These are phyloP conservation scores for Rubroshorea leprosula DNA, from an alignment of 345 rosid genomes.

Conservation along the genomic window DNA sequence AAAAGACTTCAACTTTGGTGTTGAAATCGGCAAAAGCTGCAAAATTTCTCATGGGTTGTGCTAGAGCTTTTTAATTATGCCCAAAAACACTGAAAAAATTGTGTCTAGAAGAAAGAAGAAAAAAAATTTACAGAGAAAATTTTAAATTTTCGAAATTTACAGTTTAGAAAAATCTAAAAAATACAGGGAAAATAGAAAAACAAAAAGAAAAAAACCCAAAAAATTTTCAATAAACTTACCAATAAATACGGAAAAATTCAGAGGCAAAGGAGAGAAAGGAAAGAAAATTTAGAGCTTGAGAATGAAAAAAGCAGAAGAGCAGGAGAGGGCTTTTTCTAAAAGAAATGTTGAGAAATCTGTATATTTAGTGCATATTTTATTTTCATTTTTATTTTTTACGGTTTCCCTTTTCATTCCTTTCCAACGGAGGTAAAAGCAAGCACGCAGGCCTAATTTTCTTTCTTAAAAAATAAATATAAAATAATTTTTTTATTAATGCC, in stretches of 20 bases:
- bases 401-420: neutral
- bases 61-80: constrained; percentile 3
- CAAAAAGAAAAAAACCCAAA: neutral
- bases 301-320: constrained; percentile 7
- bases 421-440: neutral
- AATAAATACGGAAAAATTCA: constrained; percentile 15
- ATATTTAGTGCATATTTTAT: neutral
- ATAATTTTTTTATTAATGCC: too few relatives aligned
- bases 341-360: constrained; percentile 9
- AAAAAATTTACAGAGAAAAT: constrained; percentile 19
- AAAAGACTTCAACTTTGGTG: constrained; percentile 14
- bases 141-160: constrained; percentile 10
- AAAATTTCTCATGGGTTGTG: neutral
- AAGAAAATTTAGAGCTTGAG: constrained; percentile 15
- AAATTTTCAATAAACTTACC: constrained; percentile 30
- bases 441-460: constrained; percentile 1
- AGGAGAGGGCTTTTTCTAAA: neutral
- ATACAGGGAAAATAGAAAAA: neutral
- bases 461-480: too few relatives aligned
- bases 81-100: constrained; percentile 6
- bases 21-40: neutral
- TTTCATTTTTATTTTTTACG: neutral
- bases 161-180: constrained; percentile 12
- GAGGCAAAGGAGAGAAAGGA: constrained; percentile 1
- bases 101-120: neutral